Conservation (phyloP, 805 yeast species). For the Metschnikowia rubicola region DNA sequence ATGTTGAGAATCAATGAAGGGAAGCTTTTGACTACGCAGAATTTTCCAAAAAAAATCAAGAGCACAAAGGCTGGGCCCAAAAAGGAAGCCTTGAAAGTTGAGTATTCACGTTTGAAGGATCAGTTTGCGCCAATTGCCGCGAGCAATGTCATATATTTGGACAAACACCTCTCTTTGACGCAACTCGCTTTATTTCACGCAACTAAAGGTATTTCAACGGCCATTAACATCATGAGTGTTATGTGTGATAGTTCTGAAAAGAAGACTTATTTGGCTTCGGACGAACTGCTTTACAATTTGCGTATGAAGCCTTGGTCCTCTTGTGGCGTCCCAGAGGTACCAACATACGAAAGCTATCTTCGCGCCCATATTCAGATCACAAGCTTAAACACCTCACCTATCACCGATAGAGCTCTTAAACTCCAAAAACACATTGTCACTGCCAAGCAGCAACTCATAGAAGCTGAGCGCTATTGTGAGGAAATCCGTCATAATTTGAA, state of each 20-base stretch:
- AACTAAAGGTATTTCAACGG: constrained; percentile 19
- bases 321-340: constrained; percentile 72
- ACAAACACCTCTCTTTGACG: constrained; percentile 19
- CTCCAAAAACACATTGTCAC: neutral
- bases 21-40: constrained; percentile 5
- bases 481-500: constrained; percentile 9
- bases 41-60: constrained; percentile 26
- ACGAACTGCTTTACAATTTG: constrained; percentile 33
- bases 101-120: constrained; percentile 29
- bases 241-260: neutral
- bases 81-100: constrained; percentile 36
- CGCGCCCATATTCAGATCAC: neutral
- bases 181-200: constrained; percentile 19
- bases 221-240: constrained; percentile 7
- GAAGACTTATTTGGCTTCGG: constrained; percentile 1
- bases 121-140: constrained; percentile 35
- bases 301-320: constrained; percentile 78
- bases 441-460: neutral
- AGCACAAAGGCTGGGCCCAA: constrained; percentile 42
- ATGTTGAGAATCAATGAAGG: constrained; percentile 28
- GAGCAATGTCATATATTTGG: constrained; percentile 22
- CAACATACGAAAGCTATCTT: constrained; percentile 42
- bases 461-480: constrained; percentile 4
- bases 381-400: too few relatives aligned
- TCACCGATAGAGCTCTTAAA: neutral